Percentiles rank a stretch among this genome's conserved stretches.
Evolutionary conservation across 495 filamentous ascomycete species (phyloP).

Genomic region (Penicillium daleae): DNA sequence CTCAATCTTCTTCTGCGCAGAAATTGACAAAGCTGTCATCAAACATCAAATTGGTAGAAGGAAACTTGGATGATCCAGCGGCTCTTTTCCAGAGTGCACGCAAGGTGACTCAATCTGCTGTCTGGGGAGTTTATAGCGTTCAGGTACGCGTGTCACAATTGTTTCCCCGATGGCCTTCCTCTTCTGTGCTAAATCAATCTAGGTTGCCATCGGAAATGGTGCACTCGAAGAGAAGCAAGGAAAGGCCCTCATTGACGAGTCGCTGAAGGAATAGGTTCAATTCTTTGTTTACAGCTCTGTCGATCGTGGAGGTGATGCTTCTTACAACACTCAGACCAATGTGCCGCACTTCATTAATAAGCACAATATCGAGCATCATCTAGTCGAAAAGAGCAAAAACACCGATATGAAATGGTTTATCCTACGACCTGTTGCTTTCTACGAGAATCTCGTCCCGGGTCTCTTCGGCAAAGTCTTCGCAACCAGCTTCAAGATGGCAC

Average conservation of each 20-base stretch:
- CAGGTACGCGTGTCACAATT: neutral
- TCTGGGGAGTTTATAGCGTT: neutral
- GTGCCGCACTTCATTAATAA: neutral
- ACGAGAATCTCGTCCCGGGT: neutral
- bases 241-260: neutral
- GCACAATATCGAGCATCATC: neutral
- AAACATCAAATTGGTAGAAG: neutral
- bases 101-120: neutral
- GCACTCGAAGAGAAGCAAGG: neutral
- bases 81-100: neutral
- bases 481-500: neutral
- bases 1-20: neutral
- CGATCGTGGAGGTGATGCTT: neutral
- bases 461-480: neutral
- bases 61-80: neutral
- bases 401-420: neutral
- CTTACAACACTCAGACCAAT: neutral
- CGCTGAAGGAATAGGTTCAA: neutral
- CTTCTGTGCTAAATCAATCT: neutral
- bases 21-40: neutral
- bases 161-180: neutral
- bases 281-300: neutral
- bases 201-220: neutral
- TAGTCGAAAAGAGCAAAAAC: neutral
- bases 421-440: neutral